Evolutionary conservation across 2,329 filamentous ascomycete genomes (phyloP), one percentile per base, ranked within the genome.

Genomic region (Penicillium sp.): DNA sequence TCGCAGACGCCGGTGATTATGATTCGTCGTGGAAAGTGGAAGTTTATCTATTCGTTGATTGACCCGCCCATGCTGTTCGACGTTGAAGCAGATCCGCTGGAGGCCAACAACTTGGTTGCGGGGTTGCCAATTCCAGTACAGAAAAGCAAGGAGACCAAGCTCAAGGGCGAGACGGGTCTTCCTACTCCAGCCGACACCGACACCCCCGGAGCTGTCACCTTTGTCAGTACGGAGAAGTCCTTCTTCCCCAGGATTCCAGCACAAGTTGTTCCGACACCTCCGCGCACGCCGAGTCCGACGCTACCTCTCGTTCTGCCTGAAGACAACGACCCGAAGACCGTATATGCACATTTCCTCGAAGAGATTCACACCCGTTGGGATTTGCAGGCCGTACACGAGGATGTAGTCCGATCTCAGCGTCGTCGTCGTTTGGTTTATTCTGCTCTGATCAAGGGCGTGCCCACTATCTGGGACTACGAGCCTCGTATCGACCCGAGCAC

Each of bases 1-100:
- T 96, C 92, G 1, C 81, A 96, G 56, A 86, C 89, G 4, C 92
- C 92, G 1, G 83, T 95, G 56, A 90, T 96, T 81, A 97, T 97
- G 92, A 97, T 97, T 68, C 86, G 89, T 57, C 87, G 91, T 55
- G 90, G 90, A 8, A 81, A 83, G 47, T 97, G 90, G 90, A 97
- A 97, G 79, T 96, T 91, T 72, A 85, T 94, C 62, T 91, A 84
- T 61, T 96, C 91, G 66, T 86, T 91, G 6, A 87, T 86, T 21
- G 92, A 97, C 68, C 86, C 88, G 30, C 86, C 89, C 28, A 90
- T 94, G 76, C 82, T 97, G 12, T 97, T 85, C 79, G 89, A 97
- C 73, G 79, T 97, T 6, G 78, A 80, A 46, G 73, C 78, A 20
- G 92, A 97, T 66, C 90, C 91, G 0, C 75, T 85, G 33, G 91